These are phyloP conservation scores for Yamadazyma trypodendri DNA, from an alignment of 1,139 yeast species.

Conservation along the genomic window DNA sequence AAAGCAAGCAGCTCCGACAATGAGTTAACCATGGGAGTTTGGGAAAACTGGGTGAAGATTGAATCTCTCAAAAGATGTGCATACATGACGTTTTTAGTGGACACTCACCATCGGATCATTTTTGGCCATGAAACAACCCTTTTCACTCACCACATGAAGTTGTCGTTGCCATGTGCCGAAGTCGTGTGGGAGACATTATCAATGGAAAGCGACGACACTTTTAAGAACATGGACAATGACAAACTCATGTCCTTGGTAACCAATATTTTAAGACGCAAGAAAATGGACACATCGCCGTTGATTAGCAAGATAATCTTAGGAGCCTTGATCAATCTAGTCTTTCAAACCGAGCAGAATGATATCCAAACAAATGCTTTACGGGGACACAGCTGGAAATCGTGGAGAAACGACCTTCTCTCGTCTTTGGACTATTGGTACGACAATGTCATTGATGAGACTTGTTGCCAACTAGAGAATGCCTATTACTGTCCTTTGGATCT, in stretches of 20 bases:
- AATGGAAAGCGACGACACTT: conserved; percentile 6
- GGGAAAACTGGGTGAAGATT: conserved; percentile 31
- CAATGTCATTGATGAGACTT: conserved; percentile 25
- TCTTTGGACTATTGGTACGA: conserved; percentile 60
- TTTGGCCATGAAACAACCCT: conserved; percentile 26
- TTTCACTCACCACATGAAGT: conserved; percentile 28
- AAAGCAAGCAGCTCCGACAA: conserved; percentile 14
- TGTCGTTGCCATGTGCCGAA: conserved; percentile 28
- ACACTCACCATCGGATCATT: conserved; percentile 28
- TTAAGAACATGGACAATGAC: conserved; percentile 8
- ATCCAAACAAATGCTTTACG: conserved; percentile 41
- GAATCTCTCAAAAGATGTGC: conserved; percentile 30
- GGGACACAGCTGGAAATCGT: conserved; percentile 31
- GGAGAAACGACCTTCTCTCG: conserved; percentile 60
- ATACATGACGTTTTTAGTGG: conserved; percentile 27
- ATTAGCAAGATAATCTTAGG: conserved; percentile 63
- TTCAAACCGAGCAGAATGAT: conserved; percentile 70
- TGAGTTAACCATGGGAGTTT: conserved; percentile 11
- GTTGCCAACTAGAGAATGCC: conserved; percentile 26
- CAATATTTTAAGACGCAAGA: conserved; percentile 50
- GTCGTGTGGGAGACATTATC: conserved; percentile 23
- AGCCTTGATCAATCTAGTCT: conserved; percentile 63
- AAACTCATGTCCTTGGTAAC: conserved; percentile 54
- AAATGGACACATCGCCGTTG: conserved; percentile 46
- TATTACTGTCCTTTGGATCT: conserved; percentile 14